Base-by-base conservation (phyloP, 169 alveolate genomes). In the Plasmodium vivax region DNA sequence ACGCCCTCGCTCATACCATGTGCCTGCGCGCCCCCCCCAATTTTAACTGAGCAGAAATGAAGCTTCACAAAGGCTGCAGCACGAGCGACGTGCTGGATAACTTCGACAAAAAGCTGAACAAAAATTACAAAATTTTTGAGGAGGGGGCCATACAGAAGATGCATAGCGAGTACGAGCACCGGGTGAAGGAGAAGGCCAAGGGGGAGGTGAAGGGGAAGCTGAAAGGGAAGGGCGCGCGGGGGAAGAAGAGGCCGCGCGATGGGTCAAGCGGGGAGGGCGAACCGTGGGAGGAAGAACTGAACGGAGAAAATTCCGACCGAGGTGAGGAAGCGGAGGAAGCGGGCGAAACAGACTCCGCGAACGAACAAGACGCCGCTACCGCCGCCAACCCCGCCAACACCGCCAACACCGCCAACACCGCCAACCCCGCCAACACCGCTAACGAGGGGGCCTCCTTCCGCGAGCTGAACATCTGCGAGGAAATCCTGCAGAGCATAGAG, bases 381-480 rank as follows among this genome's bases (percentile, higher is more conserved):
- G 41, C 16, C 14, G 84, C 19, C 3, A 2, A 7, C 12, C 30
- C 72, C 1, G 51, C n/a, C n/a, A 16, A 12, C 54, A 71, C 3
- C 58, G 36, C 43, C 36, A n/a, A n/a, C n/a, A n/a, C n/a, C n/a
- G n/a, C n/a, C n/a, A n/a, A n/a, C n/a, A n/a, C n/a, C n/a, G n/a
- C n/a, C n/a, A n/a, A n/a, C n/a, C n/a, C n/a, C n/a, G n/a, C n/a
- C n/a, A n/a, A n/a, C n/a, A n/a, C n/a, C n/a, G n/a, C 74, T 5
- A 82, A 30, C 47, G 85, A 58, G 9, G 36, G 72, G 38, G 23
- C 88, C 38, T 93, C 99, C 6, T 99, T 99, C 94, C 97, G 97
- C 79, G 96, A 97, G 7, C 96, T 99, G 41, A 99, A 99, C 19
- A 98, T 99, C 10, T 99, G 99, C 94, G 95, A 95, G 34, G 99